Conservation (phyloP, 75 land plant species). For the Pinus taeda region DNA sequence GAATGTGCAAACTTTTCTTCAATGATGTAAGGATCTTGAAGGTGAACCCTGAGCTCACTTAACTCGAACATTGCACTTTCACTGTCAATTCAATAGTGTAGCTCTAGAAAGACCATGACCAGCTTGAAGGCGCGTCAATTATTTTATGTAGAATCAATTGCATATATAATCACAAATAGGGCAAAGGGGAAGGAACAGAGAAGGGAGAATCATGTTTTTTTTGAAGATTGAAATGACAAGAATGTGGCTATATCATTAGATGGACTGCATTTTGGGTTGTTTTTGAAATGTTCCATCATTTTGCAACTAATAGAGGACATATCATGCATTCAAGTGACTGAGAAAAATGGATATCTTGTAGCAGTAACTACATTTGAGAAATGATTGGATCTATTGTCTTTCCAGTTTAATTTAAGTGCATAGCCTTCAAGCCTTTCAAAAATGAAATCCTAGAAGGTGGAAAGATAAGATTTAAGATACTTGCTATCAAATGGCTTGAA, state of each 20-base stretch:
- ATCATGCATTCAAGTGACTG: conserved; percentile 46
- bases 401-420: conserved; percentile 56
- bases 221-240: conserved; percentile 47
- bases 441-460: conserved; percentile 59
- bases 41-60: no score
- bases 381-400: conserved; percentile 62
- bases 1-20: no score
- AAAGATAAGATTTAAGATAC: conserved; percentile 45
- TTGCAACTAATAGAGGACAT: conserved; percentile 52
- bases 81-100: no score
- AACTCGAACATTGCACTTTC: no score
- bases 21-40: no score
- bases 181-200: not conserved
- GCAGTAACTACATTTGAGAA: conserved; percentile 59
- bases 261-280: conserved; percentile 33
- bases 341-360: conserved; percentile 67
- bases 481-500: conserved; percentile 56
- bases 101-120: no score
- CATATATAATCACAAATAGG: no score
- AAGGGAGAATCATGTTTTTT: conserved; percentile 47
- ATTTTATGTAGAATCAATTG: no score
- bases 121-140: no score
- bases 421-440: conserved; percentile 54
- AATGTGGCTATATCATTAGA: conserved; percentile 57
- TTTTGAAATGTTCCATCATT: conserved; percentile 39